Evolutionary conservation across 1,284 basidiomycete genomes (phyloP), one percentile per base, ranked within the genome.

Genomic region (Anthracocystis setariae): DNA sequence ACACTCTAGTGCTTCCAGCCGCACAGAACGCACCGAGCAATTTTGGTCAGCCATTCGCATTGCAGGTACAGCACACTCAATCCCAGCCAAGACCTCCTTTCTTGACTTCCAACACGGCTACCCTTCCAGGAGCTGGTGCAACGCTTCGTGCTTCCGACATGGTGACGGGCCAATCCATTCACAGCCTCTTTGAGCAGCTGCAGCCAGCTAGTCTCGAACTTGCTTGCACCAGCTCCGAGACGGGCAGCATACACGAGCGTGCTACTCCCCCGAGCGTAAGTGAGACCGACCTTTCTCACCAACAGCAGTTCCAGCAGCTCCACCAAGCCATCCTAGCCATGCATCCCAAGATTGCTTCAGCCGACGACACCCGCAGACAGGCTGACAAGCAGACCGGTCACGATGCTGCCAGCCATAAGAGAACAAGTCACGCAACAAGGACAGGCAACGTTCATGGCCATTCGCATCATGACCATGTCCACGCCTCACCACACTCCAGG

Each of bases 331-430:
- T 38, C 7, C 21, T 43, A 23, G 32, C 56, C 13, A 15, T 23
- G 0, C 70, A 68, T 37, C 42, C 10, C 49, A 73, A 73, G 50
- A 51, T 56, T 23, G 70, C 56, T 13, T 73, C 73, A 7, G 72
- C 74, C 7, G 74, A 78, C 23, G 76, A 78, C 43, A 61, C 71
- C 2, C 49, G 67, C 17, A 50, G 73, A 27, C 66, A 74, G 18
- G 69, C 72, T 23, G 56, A 66, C 10, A 62, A 70, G 51, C 56
- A 70, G 20, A 37, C 18, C 45, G 50, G 49, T n/a, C 56, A 65
- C 46, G 59, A 72, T 27, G 49, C 61, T 39, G 46, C 37, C 42
- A 43, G 52, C 38, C 70, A 67, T 47, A 71, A 67, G 60, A 40
- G 74, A 23, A 57, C 71, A 17, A 73, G 70, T 43, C 70, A 70